These are phyloP conservation scores for Aphanocladium album DNA, from an alignment of 2,329 filamentous ascomycete species.

Conservation along the genomic window DNA sequence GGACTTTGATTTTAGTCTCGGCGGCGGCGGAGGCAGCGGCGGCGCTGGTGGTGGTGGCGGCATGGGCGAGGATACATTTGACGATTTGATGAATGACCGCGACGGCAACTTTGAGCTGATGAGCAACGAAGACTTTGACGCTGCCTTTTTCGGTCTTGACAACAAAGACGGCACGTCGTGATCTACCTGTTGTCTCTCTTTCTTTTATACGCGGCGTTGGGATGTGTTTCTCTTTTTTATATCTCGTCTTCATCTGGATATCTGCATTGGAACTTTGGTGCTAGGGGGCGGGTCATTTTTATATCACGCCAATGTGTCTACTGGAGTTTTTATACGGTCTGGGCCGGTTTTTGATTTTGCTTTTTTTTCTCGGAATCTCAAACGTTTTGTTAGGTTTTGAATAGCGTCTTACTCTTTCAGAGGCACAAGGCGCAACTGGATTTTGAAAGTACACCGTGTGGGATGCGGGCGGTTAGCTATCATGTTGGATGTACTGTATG, in stretches of 20 bases:
- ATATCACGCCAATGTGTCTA: background rate
- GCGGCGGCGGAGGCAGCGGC: constrained; percentile 19
- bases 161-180: constrained; percentile 15
- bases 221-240: background rate
- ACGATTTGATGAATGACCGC: constrained; percentile 44
- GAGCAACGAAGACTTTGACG: constrained; percentile 43
- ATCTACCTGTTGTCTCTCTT: background rate
- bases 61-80: constrained; percentile 38
- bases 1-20: constrained; percentile 34
- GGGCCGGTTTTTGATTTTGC: background rate
- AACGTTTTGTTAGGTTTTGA: background rate
- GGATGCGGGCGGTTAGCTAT: background rate
- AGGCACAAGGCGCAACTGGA: background rate
- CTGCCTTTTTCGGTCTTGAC: constrained; percentile 40
- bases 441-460: background rate
- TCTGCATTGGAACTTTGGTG: constrained; percentile 2
- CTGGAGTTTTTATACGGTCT: background rate
- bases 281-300: background rate
- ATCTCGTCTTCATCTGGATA: background rate
- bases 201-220: constrained; percentile 1
- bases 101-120: constrained; percentile 35
- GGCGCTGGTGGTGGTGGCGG: constrained; percentile 19
- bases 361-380: too few relatives aligned
- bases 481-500: background rate
- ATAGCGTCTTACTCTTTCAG: background rate